Percentiles rank a stretch among this genome's conserved stretches.
phyloP scores from a whole-genome alignment of 345 rosid genomes.

The Populus deltoides region DNA sequence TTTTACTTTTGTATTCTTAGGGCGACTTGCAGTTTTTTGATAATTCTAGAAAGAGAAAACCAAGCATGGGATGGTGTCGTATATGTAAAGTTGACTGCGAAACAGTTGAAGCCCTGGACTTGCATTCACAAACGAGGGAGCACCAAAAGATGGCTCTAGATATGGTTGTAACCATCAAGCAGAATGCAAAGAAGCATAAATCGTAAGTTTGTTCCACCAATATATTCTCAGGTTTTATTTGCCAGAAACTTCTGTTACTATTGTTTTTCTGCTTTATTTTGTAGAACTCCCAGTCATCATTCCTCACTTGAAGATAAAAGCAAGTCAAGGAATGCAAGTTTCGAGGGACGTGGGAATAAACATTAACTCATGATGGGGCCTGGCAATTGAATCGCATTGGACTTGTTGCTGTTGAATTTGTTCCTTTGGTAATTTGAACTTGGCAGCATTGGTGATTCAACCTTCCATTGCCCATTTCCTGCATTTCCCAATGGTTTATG shows the following conservation, averaged over 20 bases:
- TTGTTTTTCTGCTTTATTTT: constrained; percentile 15
- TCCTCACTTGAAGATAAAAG: constrained; percentile 42
- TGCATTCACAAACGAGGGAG: constrained; percentile 70
- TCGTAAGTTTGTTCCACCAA: constrained; percentile 34
- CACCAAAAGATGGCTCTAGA: constrained; percentile 76
- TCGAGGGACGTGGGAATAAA: constrained; percentile 47
- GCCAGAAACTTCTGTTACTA: constrained; percentile 1
- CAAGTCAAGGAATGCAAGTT: constrained; percentile 37
- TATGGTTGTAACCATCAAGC: constrained; percentile 53
- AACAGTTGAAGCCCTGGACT: constrained; percentile 65
- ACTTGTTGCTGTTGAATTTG: constrained; percentile 27
- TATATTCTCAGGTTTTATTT: neutral
- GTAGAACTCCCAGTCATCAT: constrained; percentile 40
- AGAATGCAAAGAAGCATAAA: constrained; percentile 70
- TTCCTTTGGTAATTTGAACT: constrained; percentile 35
- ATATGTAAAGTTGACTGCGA: constrained; percentile 77
- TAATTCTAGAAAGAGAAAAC: constrained; percentile 51
- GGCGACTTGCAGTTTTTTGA: constrained; percentile 49
- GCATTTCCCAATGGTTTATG: constrained; percentile 41
- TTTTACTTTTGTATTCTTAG: constrained; percentile 27
- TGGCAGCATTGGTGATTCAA: constrained; percentile 31
- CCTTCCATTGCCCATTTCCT: constrained; percentile 36
- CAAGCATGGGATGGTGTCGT: constrained; percentile 73
- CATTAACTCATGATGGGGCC: constrained; percentile 27
- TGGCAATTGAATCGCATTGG: constrained; percentile 15